Evolutionary conservation across 1,139 yeast genomes (phyloP).

Genomic region (Debaryomyces psychrophilus): DNA sequence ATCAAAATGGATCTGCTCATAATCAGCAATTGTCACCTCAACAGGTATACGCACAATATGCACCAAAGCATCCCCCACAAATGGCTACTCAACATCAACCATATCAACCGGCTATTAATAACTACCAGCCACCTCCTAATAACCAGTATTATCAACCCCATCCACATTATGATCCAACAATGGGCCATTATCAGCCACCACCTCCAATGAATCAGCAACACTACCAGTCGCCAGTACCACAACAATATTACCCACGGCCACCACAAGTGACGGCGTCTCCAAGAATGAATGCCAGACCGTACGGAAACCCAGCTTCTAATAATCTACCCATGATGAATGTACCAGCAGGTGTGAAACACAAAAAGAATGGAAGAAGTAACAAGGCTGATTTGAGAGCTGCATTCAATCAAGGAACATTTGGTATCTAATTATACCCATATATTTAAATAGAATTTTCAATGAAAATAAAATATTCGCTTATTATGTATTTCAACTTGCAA

Average conservation of each 20-base stretch:
- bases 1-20: neutral
- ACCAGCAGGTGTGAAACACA: conserved; percentile 38
- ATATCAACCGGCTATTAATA: neutral
- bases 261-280: conserved; percentile 8
- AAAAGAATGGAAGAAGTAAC: conserved; percentile 39
- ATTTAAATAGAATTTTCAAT: neutral
- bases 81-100: neutral
- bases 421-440: conserved; percentile 28
- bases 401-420: conserved; percentile 44
- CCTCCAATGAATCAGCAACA: conserved; percentile 8
- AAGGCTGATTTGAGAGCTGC: conserved; percentile 49
- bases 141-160: neutral
- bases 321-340: conserved; percentile 42
- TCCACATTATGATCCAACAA: neutral
- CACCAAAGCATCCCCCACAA: neutral
- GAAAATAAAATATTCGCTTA: neutral
- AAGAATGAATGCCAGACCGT: conserved; percentile 9
- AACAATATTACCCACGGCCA: neutral
- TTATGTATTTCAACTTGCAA: neutral
- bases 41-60: neutral
- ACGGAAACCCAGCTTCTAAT: conserved; percentile 25
- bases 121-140: conserved; percentile 4
- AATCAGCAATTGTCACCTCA: neutral
- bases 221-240: conserved; percentile 1
- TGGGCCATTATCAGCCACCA: neutral